phyloP scores from a whole-genome alignment of 2,329 filamentous ascomycete species.

The Aurifilum marmelostoma region DNA sequence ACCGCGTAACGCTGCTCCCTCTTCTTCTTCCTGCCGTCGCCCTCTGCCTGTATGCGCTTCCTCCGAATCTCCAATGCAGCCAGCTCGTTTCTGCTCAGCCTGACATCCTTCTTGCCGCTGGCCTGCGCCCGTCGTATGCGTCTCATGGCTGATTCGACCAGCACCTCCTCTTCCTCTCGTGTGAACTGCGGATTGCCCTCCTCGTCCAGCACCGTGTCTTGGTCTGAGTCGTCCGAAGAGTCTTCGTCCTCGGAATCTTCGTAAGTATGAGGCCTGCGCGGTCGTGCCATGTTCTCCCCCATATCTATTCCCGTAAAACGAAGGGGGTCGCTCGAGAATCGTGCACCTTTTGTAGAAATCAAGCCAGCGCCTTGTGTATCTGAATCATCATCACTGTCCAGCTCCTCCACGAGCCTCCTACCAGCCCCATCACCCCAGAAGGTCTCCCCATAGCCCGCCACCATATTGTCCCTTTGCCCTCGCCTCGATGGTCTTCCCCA shows the following conservation, averaged over 20 bases:
- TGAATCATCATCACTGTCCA: constrained; percentile 61
- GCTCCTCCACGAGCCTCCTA: constrained; percentile 65
- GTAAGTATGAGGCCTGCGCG: constrained; percentile 44
- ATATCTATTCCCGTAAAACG: constrained; percentile 64
- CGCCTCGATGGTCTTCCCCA: constrained; percentile 99
- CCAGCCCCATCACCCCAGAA: constrained; percentile 41
- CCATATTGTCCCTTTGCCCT: constrained; percentile 64
- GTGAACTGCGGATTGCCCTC: constrained; percentile 60
- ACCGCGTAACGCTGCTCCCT: constrained; percentile 55
- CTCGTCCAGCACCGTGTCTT: constrained; percentile 51
- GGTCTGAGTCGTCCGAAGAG: constrained; percentile 52
- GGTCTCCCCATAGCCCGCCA: constrained; percentile 51
- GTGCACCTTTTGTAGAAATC: constrained; percentile 46
- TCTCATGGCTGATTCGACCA: constrained; percentile 77
- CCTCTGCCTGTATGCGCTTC: constrained; percentile 58
- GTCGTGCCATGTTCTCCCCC: constrained; percentile 44
- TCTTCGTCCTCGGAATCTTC: constrained; percentile 50
- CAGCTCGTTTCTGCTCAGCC: constrained; percentile 78
- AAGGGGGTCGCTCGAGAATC: constrained; percentile 63
- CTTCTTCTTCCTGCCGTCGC: constrained; percentile 39
- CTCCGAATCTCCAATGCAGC: constrained; percentile 74
- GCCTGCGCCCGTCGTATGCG: constrained; percentile 79
- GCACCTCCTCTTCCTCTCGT: constrained; percentile 70
- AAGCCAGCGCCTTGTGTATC: constrained; percentile 60
- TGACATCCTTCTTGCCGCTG: constrained; percentile 77